These are phyloP conservation scores for Neonectria hederae DNA, from an alignment of 2,329 filamentous ascomycete species.

Conservation along the genomic window DNA sequence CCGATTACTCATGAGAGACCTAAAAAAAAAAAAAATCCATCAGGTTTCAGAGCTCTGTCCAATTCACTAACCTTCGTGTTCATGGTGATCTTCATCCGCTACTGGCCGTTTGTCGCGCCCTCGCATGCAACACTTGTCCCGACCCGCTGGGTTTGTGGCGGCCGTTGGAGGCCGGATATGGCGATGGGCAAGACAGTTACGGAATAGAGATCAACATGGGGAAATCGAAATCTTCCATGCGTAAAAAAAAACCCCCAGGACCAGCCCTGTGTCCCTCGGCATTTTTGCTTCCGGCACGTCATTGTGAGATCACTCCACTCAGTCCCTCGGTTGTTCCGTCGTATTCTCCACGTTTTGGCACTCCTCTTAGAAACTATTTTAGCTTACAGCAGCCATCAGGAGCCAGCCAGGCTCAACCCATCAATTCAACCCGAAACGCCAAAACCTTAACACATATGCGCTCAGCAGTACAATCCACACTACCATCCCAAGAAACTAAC, in stretches of 20 bases:
- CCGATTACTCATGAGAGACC: neutral
- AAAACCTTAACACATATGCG: conserved; percentile 13
- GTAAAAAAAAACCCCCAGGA: neutral
- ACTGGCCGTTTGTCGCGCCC: too few relatives aligned
- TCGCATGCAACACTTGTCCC: neutral
- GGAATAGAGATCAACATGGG: neutral
- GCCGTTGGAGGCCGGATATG: neutral
- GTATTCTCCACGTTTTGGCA: neutral
- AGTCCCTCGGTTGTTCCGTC: neutral
- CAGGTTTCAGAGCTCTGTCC: neutral
- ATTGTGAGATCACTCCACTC: neutral
- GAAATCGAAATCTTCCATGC: neutral
- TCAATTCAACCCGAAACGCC: conserved; percentile 16
- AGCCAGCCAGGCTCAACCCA: neutral
- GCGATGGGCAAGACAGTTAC: neutral
- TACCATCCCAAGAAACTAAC: conserved; percentile 1
- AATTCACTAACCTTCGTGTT: neutral
- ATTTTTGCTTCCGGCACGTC: neutral
- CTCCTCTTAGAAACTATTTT: neutral
- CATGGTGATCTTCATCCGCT: conserved; percentile 6
- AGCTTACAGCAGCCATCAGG: neutral
- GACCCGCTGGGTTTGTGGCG: neutral
- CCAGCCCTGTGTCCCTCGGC: neutral
- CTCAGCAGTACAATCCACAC: neutral
- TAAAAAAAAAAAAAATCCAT: neutral